phyloP scores from a whole-genome alignment of 2,329 filamentous ascomycete species.

The Dissoconium aciculare region DNA sequence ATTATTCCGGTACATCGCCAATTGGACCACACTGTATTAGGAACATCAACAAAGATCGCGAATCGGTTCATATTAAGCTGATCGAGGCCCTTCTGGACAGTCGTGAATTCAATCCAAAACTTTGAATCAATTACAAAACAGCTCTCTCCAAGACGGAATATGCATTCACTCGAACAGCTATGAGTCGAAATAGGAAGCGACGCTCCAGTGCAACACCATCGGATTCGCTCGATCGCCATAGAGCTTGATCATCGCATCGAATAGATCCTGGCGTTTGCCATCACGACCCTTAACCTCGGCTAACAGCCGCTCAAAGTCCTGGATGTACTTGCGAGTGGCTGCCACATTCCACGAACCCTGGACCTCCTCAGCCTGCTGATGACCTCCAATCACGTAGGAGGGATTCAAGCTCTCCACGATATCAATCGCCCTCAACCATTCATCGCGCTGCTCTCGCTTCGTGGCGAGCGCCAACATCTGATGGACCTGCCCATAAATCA shows the following conservation, averaged over 20 bases:
- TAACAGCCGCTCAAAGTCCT: constrained; percentile 3
- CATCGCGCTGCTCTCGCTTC: constrained; percentile 4
- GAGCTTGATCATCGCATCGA: not conserved
- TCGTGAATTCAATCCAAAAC: too few species aligned
- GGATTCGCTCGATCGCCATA: not conserved
- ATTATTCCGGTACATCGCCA: too few species aligned
- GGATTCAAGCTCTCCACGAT: constrained; percentile 5
- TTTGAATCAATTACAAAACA: too few species aligned
- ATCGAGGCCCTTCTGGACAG: too few species aligned
- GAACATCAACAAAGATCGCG: too few species aligned
- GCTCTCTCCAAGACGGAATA: too few species aligned
- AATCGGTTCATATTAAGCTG: too few species aligned
- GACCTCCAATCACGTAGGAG: constrained; percentile 4
- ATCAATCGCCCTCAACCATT: constrained; percentile 7
- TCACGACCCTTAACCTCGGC: too few species aligned
- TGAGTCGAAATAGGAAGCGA: too few species aligned
- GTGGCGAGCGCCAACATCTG: constrained; percentile 5
- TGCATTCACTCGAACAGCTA: too few species aligned
- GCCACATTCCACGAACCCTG: constrained; percentile 3
- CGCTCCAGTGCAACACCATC: not conserved
- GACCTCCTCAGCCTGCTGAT: constrained; percentile 5
- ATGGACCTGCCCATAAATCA: constrained; percentile 8
- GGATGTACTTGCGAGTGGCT: constrained; percentile 5
- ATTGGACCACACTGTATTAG: too few species aligned
- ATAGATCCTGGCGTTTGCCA: not conserved